Base-by-base conservation (phyloP, 805 yeast species). In the Kuraishia molischiana region DNA sequence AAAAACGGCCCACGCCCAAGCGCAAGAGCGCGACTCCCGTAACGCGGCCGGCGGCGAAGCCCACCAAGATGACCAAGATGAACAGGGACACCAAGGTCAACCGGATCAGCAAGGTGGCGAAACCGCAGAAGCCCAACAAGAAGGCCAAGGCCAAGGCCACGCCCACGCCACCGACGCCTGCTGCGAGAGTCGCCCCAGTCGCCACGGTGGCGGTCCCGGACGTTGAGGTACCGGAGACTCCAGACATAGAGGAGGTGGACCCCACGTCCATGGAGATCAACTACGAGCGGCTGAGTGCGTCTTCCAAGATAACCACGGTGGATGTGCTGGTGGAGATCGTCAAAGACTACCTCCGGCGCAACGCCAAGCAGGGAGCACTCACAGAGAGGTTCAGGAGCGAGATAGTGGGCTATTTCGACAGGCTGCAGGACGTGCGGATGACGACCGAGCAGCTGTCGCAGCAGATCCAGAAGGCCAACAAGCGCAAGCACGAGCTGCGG, bases 351-450 rank as follows among this genome's bases (percentile, higher is more conserved):
- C 42, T 58, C 4, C 36, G 46, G 41, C 47, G 31, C 39, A 2
- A 49, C 49, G 4, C 48, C 45, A 1, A 38, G 45, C 19, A 44
- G 36, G 14, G 39, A 37, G 18, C 44, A 10, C 36, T 41, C 24
- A 40, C 46, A 5, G 31, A 36, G 2, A 47, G 38, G 6, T 62
- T 58, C 41, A 35, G 41, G 4, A 40, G 42, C 2, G 30, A 46
- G n/a, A 39, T 56, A n/a, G 45, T 47, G 11, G 37, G 38, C 3
- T 58, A 59, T 50, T 56, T 64, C 32, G 45, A 44, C 2, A 47
- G 50, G 10, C 43, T 62, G 19, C 48, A 65, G 24, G 71, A 66
- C 44, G 37, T 59, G 4, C 53, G 57, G 38, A 40, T 66, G 31
- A 48, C 58, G 2, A 65, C 61, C 43, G 57, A 62, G 32, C 44